Evolutionary conservation across 2,329 filamentous ascomycete species (phyloP).

Genomic region (Epichloe brachyelytri): DNA sequence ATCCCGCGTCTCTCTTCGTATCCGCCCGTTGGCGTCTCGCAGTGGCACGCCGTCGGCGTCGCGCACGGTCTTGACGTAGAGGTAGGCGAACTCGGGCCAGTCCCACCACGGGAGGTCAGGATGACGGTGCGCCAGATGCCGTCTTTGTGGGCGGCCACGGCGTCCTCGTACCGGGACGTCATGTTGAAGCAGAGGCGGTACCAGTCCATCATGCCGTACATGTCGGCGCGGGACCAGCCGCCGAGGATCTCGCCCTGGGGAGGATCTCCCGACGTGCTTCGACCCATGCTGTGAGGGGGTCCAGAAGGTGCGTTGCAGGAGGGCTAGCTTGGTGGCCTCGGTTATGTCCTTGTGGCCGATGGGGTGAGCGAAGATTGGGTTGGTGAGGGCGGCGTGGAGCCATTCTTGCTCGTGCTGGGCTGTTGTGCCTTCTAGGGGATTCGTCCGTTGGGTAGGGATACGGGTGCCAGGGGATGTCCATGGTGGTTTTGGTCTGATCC

Average conservation of each 20-base stretch:
- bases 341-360: no score
- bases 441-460: no score
- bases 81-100: conserved; percentile 12
- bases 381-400: no score
- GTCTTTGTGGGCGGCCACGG: conserved; percentile 11
- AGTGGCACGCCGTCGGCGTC: neutral
- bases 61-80: conserved; percentile 10
- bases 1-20: conserved; percentile 5
- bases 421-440: no score
- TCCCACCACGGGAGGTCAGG: conserved; percentile 16
- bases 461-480: no score
- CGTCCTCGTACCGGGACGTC: conserved; percentile 8
- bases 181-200: conserved; percentile 15
- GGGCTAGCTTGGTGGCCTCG: no score
- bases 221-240: conserved; percentile 14
- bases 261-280: conserved; percentile 11
- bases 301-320: no score
- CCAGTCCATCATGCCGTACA: conserved; percentile 16
- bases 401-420: no score
- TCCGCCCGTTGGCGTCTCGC: neutral
- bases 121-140: conserved; percentile 14
- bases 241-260: conserved; percentile 9
- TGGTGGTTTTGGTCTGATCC: neutral
- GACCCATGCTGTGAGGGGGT: conserved; percentile 14
- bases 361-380: no score